Base-by-base conservation (phyloP, 169 alveolate genomes). In the Eimeria falciformis region DNA sequence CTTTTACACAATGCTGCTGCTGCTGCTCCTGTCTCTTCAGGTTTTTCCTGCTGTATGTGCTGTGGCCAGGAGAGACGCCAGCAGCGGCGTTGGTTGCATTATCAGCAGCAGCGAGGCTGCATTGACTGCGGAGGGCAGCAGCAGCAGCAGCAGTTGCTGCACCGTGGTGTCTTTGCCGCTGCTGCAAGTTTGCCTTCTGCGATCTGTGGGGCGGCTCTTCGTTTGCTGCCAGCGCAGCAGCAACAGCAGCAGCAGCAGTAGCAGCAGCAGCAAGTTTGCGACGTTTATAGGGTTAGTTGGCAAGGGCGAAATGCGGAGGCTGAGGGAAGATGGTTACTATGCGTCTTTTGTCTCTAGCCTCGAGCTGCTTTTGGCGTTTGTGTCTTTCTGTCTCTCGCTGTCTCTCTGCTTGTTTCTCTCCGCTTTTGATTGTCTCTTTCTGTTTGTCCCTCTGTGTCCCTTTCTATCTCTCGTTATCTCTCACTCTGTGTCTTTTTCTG, bases 111-210 rank as follows among this genome's bases (percentile, higher is more conserved):
- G 27, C 33, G 27, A 5, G 11, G 5, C 33, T 14, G 71, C 29
- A n/a, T 7, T 21, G 71, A 14, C 71, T 14, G 71, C 9, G 71
- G 29, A 21, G 7, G 62, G 29, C 83, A 37, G 56, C 83, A 71
- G 50, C 83, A 71, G 83, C 83, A 37, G 83, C 83, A 71, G 56
- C 83, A 71, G 83, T 56, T n/a, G 43, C 78, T 25, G 78, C 78
- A 66, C 1, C 78, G 29, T 12, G 29, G 47, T 25, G 11, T 18
- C 78, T 2, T 9, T n/a, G 43, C 78, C 18, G 78, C 14, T 33
- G 83, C 29, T 33, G 56, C 83, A 68, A n/a, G 71, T 27, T 5
- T 14, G 33, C 33, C 11, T 58, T 58, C 29, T 58, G 9, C 71
- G 71, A 14, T 58, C 33, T 5, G 18, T 58, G 27, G 71, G 71